A percentile compares a stretch with the other conserved stretches of the same genome.
Conservation (phyloP, 345 rosid species). For the Luvunga scandens region DNA sequence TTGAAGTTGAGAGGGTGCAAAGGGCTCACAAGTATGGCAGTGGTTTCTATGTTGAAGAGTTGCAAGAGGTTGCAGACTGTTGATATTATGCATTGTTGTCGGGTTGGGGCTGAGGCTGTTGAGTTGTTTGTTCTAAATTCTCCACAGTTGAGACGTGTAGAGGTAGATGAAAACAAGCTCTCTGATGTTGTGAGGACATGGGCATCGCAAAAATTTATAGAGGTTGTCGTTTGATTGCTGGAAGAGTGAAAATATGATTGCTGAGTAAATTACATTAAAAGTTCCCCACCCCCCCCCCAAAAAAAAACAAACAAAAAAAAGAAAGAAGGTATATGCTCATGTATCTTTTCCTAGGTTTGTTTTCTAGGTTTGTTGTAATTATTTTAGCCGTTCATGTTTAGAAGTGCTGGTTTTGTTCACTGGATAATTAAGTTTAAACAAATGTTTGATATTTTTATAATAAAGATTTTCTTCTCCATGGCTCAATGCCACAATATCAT, state of each 20-base stretch:
- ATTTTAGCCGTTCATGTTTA: constrained; percentile 5
- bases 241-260: constrained; percentile 1
- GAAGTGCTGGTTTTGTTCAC: neutral
- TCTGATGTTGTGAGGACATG: constrained; percentile 40
- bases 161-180: constrained; percentile 61
- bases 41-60: constrained; percentile 44
- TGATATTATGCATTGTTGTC: constrained; percentile 49
- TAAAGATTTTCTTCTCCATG: constrained; percentile 5
- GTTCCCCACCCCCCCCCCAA: neutral
- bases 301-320: neutral
- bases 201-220: constrained; percentile 43
- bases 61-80: constrained; percentile 51
- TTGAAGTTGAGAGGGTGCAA: constrained; percentile 68
- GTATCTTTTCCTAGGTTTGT: constrained; percentile 1
- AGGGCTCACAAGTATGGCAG: constrained; percentile 38
- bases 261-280: constrained; percentile 15
- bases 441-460: neutral
- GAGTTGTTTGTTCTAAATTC: constrained; percentile 50
- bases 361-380: constrained; percentile 13
- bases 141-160: constrained; percentile 40
- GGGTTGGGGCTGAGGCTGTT: constrained; percentile 46
- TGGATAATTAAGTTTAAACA: constrained; percentile 16
- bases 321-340: neutral
- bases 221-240: constrained; percentile 34
- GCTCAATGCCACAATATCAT: neutral